Conservation (phyloP, 352 stramenopile species). For the Globisporangium viniferum region DNA sequence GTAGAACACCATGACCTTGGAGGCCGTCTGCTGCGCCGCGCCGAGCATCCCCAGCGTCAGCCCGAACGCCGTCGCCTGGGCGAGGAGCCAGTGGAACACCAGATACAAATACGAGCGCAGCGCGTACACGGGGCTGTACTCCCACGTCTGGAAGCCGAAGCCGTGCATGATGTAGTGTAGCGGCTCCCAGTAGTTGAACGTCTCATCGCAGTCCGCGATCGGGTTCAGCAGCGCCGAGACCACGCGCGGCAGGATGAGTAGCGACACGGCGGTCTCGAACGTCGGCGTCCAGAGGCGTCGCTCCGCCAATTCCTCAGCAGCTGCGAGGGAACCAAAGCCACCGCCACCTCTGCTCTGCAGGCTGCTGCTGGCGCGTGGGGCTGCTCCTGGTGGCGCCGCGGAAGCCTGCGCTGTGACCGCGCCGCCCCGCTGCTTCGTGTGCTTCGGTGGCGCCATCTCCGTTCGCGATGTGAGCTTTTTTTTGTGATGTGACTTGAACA, state of each 20-base stretch:
- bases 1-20: constrained; percentile 90
- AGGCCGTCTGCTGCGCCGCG: constrained; percentile 14
- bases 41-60: constrained; percentile 32
- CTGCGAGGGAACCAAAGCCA: background rate
- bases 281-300: constrained; percentile 25
- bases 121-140: constrained; percentile 91
- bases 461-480: background rate
- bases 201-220: constrained; percentile 98
- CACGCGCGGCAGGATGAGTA: constrained; percentile 36
- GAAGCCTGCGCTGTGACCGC: background rate
- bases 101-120: constrained; percentile 97
- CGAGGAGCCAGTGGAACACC: constrained; percentile 45
- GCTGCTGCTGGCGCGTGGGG: background rate
- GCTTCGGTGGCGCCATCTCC: constrained; percentile 13
- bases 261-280: constrained; percentile 26
- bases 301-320: background rate
- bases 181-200: constrained; percentile 99
- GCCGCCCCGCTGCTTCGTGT: constrained; percentile 2
- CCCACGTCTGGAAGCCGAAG: constrained; percentile 90
- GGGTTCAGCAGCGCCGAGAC: constrained; percentile 61
- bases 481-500: background rate
- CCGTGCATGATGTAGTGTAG: constrained; percentile 96
- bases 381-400: background rate
- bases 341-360: background rate
- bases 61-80: constrained; percentile 39